Evolutionary conservation across 148 eudicot species (phyloP).

Genomic region (Cornus kousa): DNA sequence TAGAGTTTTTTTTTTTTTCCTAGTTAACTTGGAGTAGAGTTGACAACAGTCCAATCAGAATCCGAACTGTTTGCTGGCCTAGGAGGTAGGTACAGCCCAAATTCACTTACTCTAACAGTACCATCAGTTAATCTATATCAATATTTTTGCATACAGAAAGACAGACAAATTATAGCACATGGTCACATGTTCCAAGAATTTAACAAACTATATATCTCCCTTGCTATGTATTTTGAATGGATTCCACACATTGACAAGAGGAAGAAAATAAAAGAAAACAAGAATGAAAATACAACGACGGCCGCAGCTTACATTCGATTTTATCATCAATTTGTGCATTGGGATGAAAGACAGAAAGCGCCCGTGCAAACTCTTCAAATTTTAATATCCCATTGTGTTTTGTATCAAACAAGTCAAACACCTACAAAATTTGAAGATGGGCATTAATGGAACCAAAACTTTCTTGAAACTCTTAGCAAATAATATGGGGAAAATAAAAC

Average conservation of each 20-base stretch:
- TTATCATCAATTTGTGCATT: constrained; percentile 46
- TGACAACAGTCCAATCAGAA: too few relatives aligned
- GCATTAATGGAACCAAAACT: not conserved
- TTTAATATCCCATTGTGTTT: constrained; percentile 44
- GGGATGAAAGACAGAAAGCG: constrained; percentile 50
- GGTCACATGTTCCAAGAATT: too few relatives aligned
- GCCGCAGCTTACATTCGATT: constrained; percentile 36
- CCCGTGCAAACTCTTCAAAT: constrained; percentile 48
- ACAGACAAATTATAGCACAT: too few relatives aligned
- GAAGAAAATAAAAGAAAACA: not conserved
- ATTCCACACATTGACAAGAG: not conserved
- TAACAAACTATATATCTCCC: too few relatives aligned
- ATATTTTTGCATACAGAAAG: too few relatives aligned
- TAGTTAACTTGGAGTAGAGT: too few relatives aligned
- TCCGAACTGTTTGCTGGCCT: too few relatives aligned
- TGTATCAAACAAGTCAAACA: constrained; percentile 45
- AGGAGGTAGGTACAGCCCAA: too few relatives aligned
- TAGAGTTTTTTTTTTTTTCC: too few relatives aligned
- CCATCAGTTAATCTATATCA: too few relatives aligned
- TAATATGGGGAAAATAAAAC: not conserved
- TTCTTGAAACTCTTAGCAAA: not conserved
- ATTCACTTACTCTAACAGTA: too few relatives aligned
- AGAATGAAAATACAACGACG: not conserved
- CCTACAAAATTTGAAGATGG: constrained; percentile 22
- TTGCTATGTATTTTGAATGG: not conserved